Evolutionary conservation across 306 rosid species (phyloP), one percentile per base, ranked within the genome.

Genomic region (Spatholobus suberectus): DNA sequence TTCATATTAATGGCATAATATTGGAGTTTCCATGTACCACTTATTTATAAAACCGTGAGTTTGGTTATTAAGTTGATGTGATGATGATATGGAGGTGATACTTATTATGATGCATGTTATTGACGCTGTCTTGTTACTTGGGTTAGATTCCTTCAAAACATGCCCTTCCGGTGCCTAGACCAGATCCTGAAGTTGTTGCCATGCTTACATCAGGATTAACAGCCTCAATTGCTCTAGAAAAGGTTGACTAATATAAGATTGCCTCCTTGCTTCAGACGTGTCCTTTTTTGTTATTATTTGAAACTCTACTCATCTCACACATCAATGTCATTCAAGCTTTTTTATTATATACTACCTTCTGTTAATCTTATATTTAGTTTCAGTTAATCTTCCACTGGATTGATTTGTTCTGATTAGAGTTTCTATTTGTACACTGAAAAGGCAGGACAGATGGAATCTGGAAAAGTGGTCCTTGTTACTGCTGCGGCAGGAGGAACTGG

Each of bases 401-500:
- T 79, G 78, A 44, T 75, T 63, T 79, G 27, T 65, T 23, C 79
- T 86, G 62, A 87, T 77, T 27, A 59, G 18, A 66, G 29, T 73
- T 59, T 62, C 10, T 67, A 68, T 63, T 76, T 76, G 59, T 59
- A 71, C 57, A 79, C 63, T 81, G 61, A 76, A 46, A 84, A 96
- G 99, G 98, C 91, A 20, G 98, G 92, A 76, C 89, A 92, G 51
- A 91, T 92, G 93, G 97, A 93, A 89, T 92, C 96, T 85, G 94
- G 97, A 84, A 89, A 96, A 40, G 85, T 77, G 49, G 96, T 96
- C 78, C 95, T 96, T 88, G 98, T 96, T 47, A 96, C 99, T 86
- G 99, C 99, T 84, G 99, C 99, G n/a, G 99, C 99, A 17, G 99
- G 99, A 81, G 99, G 99, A 84, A 96, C 99, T 6, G 99, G 99